Evolutionary conservation across 768 basidiomycete species (phyloP).

Genomic region (Exsudoporus frostii): DNA sequence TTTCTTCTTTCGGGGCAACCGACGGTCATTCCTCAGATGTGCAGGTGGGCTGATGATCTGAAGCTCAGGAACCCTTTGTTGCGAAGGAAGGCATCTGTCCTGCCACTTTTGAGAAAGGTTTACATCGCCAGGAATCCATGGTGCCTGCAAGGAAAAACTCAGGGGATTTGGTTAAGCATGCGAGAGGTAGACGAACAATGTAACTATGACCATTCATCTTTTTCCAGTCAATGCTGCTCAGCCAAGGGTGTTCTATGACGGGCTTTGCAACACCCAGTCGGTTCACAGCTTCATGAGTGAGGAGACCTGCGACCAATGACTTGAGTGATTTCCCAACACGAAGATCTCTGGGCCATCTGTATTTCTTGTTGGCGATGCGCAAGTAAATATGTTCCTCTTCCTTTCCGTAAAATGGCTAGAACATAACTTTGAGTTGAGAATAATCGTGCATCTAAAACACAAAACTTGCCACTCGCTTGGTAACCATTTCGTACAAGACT

Average conservation of each 20-base stretch:
- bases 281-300: slow-evolving; percentile 34
- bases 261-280: slow-evolving; percentile 40
- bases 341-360: slow-evolving; percentile 39
- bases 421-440: neutral
- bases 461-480: slow-evolving; percentile 33
- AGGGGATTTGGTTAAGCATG: neutral
- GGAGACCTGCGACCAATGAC: slow-evolving; percentile 41
- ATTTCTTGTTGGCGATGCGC: slow-evolving; percentile 27
- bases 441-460: neutral
- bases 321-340: slow-evolving; percentile 40
- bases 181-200: slow-evolving; percentile 36
- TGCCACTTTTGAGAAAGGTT: slow-evolving; percentile 38
- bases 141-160: slow-evolving; percentile 35
- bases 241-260: slow-evolving; percentile 44
- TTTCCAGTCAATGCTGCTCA: slow-evolving; percentile 45
- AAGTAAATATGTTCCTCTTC: slow-evolving; percentile 26
- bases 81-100: slow-evolving; percentile 34
- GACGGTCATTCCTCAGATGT: slow-evolving; percentile 37
- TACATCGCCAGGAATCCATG: slow-evolving; percentile 35
- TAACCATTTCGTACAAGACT: slow-evolving; percentile 52
- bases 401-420: slow-evolving; percentile 28
- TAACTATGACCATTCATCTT: slow-evolving; percentile 43
- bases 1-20: slow-evolving; percentile 21
- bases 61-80: slow-evolving; percentile 39
- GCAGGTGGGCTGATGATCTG: slow-evolving; percentile 32